These are phyloP conservation scores for Didymella pomorum DNA, from an alignment of 2,329 filamentous ascomycete genomes.

Conservation along the genomic window DNA sequence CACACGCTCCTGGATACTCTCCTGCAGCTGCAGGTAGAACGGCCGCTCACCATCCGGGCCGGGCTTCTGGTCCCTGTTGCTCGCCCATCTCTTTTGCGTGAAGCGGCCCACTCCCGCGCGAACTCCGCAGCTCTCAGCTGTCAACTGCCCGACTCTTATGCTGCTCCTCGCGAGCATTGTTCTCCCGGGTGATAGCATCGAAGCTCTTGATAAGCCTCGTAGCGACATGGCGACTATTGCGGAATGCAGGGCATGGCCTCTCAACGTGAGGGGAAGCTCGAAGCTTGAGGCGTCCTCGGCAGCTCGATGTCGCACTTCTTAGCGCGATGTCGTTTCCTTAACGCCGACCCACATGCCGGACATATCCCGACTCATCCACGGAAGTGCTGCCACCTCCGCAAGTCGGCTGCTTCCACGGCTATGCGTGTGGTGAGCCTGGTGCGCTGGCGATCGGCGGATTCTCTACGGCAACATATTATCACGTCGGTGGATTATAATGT, in stretches of 20 bases:
- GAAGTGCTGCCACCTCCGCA: neutral
- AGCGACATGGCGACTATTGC: conserved; percentile 41
- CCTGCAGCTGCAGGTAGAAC: conserved; percentile 69
- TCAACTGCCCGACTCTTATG: neutral
- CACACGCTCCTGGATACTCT: conserved; percentile 67
- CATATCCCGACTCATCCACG: neutral
- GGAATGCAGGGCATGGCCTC: conserved; percentile 25
- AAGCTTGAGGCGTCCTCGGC: neutral
- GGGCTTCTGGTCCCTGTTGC: conserved; percentile 28
- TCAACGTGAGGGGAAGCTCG: conserved; percentile 24
- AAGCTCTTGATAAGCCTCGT: conserved; percentile 11
- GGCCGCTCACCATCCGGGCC: conserved; percentile 50
- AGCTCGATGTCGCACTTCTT: conserved; percentile 13
- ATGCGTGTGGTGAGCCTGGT: neutral
- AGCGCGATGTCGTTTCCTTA: conserved; percentile 14
- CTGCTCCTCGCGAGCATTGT: neutral
- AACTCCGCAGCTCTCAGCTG: conserved; percentile 15
- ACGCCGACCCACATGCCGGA: neutral
- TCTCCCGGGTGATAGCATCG: neutral
- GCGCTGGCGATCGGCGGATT: neutral
- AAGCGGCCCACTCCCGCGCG: conserved; percentile 23
- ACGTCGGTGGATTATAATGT: too few relatives aligned
- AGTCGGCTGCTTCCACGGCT: neutral
- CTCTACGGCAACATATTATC: too few relatives aligned
- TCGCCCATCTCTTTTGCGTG: conserved; percentile 49